phyloP scores from a whole-genome alignment of 2,329 filamentous ascomycete species.

The Emydomyces testavorans region DNA sequence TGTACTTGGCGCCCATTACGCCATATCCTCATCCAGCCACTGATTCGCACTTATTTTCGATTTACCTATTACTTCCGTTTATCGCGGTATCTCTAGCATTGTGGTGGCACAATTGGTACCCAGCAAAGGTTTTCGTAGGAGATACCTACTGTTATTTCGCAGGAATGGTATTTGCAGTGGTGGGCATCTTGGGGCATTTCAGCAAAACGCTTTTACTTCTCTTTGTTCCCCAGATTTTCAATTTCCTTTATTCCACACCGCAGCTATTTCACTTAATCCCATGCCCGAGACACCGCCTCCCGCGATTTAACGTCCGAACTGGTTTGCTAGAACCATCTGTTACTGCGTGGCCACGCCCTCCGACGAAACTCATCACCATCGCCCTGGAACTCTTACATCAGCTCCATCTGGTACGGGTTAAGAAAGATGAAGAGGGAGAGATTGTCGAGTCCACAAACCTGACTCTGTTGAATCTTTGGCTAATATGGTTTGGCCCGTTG shows the following conservation, averaged over 20 bases:
- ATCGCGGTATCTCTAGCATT: conserved; percentile 82
- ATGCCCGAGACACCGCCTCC: conserved; percentile 84
- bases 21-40: conserved; percentile 85
- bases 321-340: conserved; percentile 78
- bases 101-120: conserved; percentile 88
- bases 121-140: conserved; percentile 86
- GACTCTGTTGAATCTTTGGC: conserved; percentile 88
- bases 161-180: conserved; percentile 96
- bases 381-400: conserved; percentile 57
- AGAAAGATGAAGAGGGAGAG: conserved; percentile 53
- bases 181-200: conserved; percentile 93
- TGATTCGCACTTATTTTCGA: conserved; percentile 88
- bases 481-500: conserved; percentile 88
- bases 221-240: conserved; percentile 88
- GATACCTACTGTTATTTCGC: conserved; percentile 99
- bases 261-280: conserved; percentile 84
- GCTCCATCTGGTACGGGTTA: conserved; percentile 57
- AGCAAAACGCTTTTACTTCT: conserved; percentile 90
- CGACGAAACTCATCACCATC: conserved; percentile 50
- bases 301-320: conserved; percentile 73
- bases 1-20: conserved; percentile 66
- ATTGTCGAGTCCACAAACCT: conserved; percentile 79
- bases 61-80: conserved; percentile 90
- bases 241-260: conserved; percentile 86
- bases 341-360: conserved; percentile 64